Evolutionary conservation across 768 basidiomycete genomes (phyloP).

Genomic region (Leccinum ochraceum): DNA sequence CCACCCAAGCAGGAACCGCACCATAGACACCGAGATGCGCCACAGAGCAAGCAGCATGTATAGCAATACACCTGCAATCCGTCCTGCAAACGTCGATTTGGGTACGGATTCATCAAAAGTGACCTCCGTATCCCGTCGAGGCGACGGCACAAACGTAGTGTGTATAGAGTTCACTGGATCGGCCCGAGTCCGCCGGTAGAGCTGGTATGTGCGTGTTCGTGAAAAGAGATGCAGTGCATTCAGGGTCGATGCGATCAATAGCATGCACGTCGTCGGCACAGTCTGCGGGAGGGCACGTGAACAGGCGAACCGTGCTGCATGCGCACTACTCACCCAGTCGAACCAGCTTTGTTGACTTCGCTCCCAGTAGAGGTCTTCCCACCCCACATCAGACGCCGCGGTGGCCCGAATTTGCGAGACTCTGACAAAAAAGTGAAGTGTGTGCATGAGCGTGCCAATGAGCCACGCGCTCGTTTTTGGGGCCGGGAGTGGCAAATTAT

Average conservation of each 20-base stretch:
- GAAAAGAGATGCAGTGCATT: constrained; percentile 72
- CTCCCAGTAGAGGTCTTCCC: constrained; percentile 78
- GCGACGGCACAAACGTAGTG: constrained; percentile 62
- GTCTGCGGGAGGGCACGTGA: constrained; percentile 46
- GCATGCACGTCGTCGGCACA: constrained; percentile 56
- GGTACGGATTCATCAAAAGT: constrained; percentile 38
- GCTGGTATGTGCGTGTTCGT: constrained; percentile 66
- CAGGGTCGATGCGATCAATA: constrained; percentile 53
- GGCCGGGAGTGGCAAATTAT: constrained; percentile 73
- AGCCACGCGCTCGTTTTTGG: constrained; percentile 66
- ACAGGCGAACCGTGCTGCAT: constrained; percentile 11
- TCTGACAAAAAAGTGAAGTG: constrained; percentile 66
- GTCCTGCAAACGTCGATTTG: constrained; percentile 46
- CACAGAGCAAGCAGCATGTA: constrained; percentile 43
- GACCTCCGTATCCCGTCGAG: constrained; percentile 20
- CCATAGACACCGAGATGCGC: constrained; percentile 54
- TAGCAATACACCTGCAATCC: constrained; percentile 34
- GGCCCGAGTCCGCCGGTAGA: constrained; percentile 50
- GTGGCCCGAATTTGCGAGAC: constrained; percentile 55
- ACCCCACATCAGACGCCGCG: constrained; percentile 68
- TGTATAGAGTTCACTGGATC: constrained; percentile 73
- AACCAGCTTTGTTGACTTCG: constrained; percentile 68
- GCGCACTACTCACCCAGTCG: constrained; percentile 63
- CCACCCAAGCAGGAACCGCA: constrained; percentile 69
- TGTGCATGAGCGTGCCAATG: constrained; percentile 64